Conservation (phyloP, 345 rosid species). For the Ailanthus altissimus region DNA sequence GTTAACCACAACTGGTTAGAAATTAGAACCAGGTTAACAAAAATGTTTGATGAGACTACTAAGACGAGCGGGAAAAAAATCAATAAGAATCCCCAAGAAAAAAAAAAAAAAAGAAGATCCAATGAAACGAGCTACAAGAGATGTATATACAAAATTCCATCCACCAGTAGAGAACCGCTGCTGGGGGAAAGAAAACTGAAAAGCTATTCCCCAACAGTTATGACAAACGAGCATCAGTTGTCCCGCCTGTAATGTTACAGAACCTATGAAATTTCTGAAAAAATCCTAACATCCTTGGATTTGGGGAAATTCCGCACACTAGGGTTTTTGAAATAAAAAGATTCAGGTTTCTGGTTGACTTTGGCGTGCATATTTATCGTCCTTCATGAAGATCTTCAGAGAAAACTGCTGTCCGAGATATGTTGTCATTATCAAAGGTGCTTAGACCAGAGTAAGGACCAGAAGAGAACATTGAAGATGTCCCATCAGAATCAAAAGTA, state of each 20-base stretch:
- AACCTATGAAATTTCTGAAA: slow-evolving; percentile 20
- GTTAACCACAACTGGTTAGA: no score
- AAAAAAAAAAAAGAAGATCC: slow-evolving; percentile 27
- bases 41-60: background rate
- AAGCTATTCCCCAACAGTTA: slow-evolving; percentile 23
- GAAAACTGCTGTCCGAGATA: slow-evolving; percentile 74
- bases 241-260: slow-evolving; percentile 27
- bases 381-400: slow-evolving; percentile 99
- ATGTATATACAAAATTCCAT: slow-evolving; percentile 46
- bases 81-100: slow-evolving; percentile 7
- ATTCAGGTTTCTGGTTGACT: slow-evolving; percentile 13
- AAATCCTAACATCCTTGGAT: slow-evolving; percentile 22
- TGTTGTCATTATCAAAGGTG: slow-evolving; percentile 69
- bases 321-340: slow-evolving; percentile 16
- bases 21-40: background rate
- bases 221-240: slow-evolving; percentile 22
- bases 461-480: slow-evolving; percentile 94
- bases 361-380: slow-evolving; percentile 46
- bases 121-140: slow-evolving; percentile 23
- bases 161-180: slow-evolving; percentile 28
- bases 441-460: slow-evolving; percentile 92
- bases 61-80: background rate
- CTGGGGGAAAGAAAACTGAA: slow-evolving; percentile 32
- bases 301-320: slow-evolving; percentile 16
- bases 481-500: slow-evolving; percentile 90